These are phyloP conservation scores for Citeromyces hawaiiensis DNA, from an alignment of 1,139 yeast genomes.

Conservation along the genomic window DNA sequence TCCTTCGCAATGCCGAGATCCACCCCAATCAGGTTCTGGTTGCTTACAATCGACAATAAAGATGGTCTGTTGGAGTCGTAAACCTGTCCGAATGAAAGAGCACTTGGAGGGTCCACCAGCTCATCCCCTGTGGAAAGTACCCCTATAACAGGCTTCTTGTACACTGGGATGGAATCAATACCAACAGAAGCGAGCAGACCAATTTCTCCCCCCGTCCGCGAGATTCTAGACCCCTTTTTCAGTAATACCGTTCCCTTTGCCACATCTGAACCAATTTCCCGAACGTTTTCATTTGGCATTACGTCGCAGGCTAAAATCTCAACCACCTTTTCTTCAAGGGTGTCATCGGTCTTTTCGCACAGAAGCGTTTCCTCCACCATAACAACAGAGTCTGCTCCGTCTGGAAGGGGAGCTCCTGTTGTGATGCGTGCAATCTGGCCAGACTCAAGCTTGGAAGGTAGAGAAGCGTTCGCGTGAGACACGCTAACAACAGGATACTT, in stretches of 20 bases:
- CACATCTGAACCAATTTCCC: constrained; percentile 31
- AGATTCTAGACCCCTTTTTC: constrained; percentile 19
- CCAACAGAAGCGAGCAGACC: constrained; percentile 34
- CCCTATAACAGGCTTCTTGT: constrained; percentile 25
- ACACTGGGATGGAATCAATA: constrained; percentile 19
- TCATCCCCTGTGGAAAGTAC: constrained; percentile 38
- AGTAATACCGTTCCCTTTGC: constrained; percentile 20
- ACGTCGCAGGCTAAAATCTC: constrained; percentile 21
- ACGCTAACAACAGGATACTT: constrained; percentile 22
- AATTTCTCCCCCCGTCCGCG: constrained; percentile 30
- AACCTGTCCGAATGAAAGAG: constrained; percentile 23
- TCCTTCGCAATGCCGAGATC: constrained; percentile 33
- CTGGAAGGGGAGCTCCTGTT: constrained; percentile 40
- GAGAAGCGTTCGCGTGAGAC: constrained; percentile 25
- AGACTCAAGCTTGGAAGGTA: constrained; percentile 9
- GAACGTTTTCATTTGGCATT: constrained; percentile 24
- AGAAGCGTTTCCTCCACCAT: constrained; percentile 35
- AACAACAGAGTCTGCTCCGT: constrained; percentile 34
- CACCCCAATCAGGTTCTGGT: constrained; percentile 18
- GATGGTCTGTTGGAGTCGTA: constrained; percentile 35
- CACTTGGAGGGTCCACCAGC: constrained; percentile 18
- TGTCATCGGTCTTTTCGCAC: constrained; percentile 17
- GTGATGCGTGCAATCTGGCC: constrained; percentile 30
- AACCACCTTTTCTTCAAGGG: constrained; percentile 23
- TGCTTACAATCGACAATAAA: constrained; percentile 18